These are phyloP conservation scores for Trichocladium uniseriatum DNA, from an alignment of 495 filamentous ascomycete genomes.

Conservation along the genomic window DNA sequence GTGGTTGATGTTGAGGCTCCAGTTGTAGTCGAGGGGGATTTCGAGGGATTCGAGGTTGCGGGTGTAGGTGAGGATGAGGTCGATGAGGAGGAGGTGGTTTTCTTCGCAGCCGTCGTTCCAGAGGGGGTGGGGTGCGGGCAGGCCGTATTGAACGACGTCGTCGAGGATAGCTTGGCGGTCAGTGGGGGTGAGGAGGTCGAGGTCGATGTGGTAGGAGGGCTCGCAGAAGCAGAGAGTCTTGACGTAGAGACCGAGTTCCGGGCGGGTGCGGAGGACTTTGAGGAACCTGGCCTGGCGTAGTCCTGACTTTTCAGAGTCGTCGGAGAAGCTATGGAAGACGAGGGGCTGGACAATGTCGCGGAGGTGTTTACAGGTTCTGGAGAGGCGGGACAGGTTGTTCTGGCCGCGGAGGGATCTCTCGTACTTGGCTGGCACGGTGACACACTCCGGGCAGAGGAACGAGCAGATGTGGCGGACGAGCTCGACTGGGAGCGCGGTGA, in stretches of 20 bases:
- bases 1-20: no score
- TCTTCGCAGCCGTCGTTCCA: no score
- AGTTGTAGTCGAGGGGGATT: conserved; percentile 2
- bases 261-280: conserved; percentile 1
- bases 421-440: not conserved
- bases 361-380: conserved; percentile 1
- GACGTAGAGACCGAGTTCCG: conserved; percentile 5
- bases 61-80: conserved; percentile 6
- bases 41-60: conserved; percentile 3
- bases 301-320: not conserved
- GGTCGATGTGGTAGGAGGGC: not conserved
- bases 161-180: no score
- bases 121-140: no score
- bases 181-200: no score
- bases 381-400: conserved; percentile 4
- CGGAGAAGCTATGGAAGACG: not conserved
- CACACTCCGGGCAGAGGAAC: not conserved
- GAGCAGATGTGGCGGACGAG: not conserved
- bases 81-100: no score
- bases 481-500: conserved; percentile 1
- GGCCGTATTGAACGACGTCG: no score
- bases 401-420: not conserved
- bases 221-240: not conserved
- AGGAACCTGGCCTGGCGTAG: not conserved
- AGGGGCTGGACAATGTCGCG: conserved; percentile 4